Evolutionary conservation across 257 asterid genomes (phyloP).

Genomic region (Fraxinus americana): DNA sequence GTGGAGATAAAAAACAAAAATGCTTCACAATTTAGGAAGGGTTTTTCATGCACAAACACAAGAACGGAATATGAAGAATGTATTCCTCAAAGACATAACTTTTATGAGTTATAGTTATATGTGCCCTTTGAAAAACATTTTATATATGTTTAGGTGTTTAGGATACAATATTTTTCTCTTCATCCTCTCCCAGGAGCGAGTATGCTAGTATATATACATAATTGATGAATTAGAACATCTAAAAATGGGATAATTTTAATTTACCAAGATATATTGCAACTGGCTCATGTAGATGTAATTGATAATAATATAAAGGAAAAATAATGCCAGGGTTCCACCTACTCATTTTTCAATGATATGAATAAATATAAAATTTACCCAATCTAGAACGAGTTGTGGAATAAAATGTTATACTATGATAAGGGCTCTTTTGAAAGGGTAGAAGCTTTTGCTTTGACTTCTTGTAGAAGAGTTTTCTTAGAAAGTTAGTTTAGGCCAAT

Average conservation of each 20-base stretch:
- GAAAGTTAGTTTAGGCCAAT: too few species aligned
- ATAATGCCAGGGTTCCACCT: too few species aligned
- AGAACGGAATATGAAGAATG: conserved; percentile 42
- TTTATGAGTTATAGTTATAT: conserved; percentile 44
- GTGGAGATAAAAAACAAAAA: conserved; percentile 54
- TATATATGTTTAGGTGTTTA: not conserved
- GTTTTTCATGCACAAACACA: conserved; percentile 58
- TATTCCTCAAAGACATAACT: conserved; percentile 56
- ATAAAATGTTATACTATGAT: too few species aligned
- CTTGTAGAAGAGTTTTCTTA: too few species aligned
- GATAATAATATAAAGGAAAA: too few species aligned
- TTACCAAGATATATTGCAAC: too few species aligned
- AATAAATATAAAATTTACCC: too few species aligned
- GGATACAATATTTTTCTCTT: not conserved
- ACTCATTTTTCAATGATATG: too few species aligned
- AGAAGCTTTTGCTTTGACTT: too few species aligned
- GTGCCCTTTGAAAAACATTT: not conserved
- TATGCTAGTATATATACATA: not conserved
- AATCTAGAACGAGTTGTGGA: too few species aligned
- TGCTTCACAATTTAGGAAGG: conserved; percentile 52
- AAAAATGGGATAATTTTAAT: not conserved
- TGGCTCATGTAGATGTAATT: too few species aligned
- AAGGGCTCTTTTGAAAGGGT: too few species aligned
- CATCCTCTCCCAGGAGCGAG: not conserved
- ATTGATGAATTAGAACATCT: not conserved